Base-by-base conservation (phyloP, 768 basidiomycete species). In the Pleurotus sapidus region DNA sequence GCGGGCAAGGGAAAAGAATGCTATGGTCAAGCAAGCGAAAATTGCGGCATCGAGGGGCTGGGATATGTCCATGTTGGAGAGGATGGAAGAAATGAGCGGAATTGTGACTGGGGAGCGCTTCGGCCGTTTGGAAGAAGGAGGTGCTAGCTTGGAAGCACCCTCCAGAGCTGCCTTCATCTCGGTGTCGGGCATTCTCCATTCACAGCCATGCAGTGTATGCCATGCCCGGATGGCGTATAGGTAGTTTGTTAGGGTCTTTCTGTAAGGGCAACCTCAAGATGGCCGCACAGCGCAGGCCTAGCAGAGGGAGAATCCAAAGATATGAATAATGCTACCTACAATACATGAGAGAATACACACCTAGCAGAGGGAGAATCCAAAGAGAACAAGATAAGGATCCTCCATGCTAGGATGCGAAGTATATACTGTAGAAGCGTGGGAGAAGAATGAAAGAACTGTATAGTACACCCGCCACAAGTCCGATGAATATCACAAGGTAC, bases 191-290 rank as follows among this genome's bases (percentile, higher is more conserved):
- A 72, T 55, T 0, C 12, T 45, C 73, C 74, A 80, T 0, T 24
- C 45, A 0, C 75, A 4, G 0, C 77, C 66, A 56, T 83, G 78
- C 0, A 81, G 49, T 1, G 73, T 64, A 60, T 83, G 79, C 80
- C 80, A 83, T 2, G 80, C 78, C 1, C 71, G 61, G 1, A 82
- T 45, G 0, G 72, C 74, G 1, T 60, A 59, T 0, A 78, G 17
- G 55, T 76, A 78, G 63, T 79, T 80, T 1, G 50, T 39, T 0
- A 81, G 59, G 0, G 75, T 67, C 14, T 50, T 58, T n/a, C n/a
- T n/a, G n/a, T n/a, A n/a, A n/a, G n/a, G n/a, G n/a, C n/a, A n/a
- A n/a, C n/a, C n/a, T n/a, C n/a, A n/a, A n/a, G n/a, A n/a, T n/a
- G n/a, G n/a, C n/a, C n/a, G n/a, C n/a, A n/a, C n/a, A n/a, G n/a